These are phyloP conservation scores for Phytophthora megakarya DNA, from an alignment of 352 stramenopile genomes.

Conservation along the genomic window DNA sequence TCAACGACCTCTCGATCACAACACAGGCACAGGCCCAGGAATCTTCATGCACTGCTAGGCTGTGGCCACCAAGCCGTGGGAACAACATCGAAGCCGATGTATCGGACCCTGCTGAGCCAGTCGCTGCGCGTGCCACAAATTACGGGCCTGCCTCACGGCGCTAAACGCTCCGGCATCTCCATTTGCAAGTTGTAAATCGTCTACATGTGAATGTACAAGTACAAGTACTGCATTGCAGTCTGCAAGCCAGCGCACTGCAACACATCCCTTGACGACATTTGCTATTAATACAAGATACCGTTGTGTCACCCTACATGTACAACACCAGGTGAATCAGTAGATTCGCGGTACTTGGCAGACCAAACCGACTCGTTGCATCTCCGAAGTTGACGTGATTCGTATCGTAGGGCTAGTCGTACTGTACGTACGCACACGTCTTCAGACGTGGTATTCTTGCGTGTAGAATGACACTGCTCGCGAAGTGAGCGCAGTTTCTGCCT, in stretches of 20 bases:
- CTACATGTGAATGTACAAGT: no score
- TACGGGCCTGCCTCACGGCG: background rate
- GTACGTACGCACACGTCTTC: no score
- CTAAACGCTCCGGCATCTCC: background rate
- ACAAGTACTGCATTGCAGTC: background rate
- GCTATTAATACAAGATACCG: background rate
- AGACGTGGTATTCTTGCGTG: no score
- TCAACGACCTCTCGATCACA: background rate
- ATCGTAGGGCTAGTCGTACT: no score
- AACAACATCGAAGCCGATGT: background rate
- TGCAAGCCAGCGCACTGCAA: background rate
- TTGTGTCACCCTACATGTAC: background rate
- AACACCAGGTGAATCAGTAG: background rate
- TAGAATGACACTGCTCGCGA: no score
- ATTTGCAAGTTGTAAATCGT: no score
- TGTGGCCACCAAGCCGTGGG: background rate
- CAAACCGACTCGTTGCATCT: no score
- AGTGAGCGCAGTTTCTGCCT: no score
- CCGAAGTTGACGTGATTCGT: no score
- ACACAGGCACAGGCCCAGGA: background rate
- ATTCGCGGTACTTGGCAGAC: background rate
- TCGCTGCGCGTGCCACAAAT: background rate
- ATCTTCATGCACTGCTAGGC: background rate
- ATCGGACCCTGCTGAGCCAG: background rate
- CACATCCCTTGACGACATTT: background rate